Evolutionary conservation across 2,329 filamentous ascomycete species (phyloP).

Genomic region (Fusarium multiceps): DNA sequence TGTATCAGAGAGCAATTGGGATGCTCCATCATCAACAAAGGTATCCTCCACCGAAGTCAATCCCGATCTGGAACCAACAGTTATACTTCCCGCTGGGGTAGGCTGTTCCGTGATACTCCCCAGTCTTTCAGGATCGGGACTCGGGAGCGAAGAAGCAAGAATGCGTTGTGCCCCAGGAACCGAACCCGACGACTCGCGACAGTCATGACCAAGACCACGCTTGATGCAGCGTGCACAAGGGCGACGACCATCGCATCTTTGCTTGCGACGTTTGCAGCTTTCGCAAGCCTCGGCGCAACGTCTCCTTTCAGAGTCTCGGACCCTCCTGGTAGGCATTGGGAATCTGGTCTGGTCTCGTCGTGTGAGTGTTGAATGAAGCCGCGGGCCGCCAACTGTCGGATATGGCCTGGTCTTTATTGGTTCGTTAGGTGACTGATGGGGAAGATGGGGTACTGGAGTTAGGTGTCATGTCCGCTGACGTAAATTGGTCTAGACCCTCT

Average conservation of each 20-base stretch:
- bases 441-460: constrained; percentile 11
- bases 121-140: constrained; percentile 42
- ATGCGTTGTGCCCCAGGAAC: constrained; percentile 17
- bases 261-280: constrained; percentile 43
- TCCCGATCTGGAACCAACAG: constrained; percentile 16
- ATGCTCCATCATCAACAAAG: constrained; percentile 18
- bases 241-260: constrained; percentile 41
- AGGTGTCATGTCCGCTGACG: constrained; percentile 3
- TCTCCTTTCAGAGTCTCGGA: constrained; percentile 42
- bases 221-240: constrained; percentile 43
- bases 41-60: constrained; percentile 20
- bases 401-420: constrained; percentile 40
- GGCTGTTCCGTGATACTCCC: constrained; percentile 31
- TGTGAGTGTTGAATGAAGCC: constrained; percentile 11
- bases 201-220: constrained; percentile 39
- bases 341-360: not conserved
- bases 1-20: constrained; percentile 41
- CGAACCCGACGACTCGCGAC: constrained; percentile 28
- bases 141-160: constrained; percentile 42
- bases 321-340: constrained; percentile 42
- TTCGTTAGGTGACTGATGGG: not conserved
- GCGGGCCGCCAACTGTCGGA: constrained; percentile 38
- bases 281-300: constrained; percentile 44
- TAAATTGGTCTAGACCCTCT: not conserved
- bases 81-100: constrained; percentile 26